Evolutionary conservation across 2,329 filamentous ascomycete species (phyloP).

Genomic region (Aureobasidium sp.): DNA sequence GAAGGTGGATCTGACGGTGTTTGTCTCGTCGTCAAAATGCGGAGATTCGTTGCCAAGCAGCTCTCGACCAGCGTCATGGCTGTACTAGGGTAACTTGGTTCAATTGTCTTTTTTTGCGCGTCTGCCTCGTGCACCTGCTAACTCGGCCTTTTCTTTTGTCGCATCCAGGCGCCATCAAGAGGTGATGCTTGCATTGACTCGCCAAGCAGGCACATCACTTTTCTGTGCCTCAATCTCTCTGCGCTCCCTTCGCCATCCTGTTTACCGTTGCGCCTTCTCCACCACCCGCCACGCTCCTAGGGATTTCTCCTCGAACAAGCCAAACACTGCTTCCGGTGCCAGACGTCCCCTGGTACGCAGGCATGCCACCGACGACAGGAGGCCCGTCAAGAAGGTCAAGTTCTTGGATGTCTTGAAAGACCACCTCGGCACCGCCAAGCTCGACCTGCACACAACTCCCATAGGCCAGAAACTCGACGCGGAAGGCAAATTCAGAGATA

Average conservation of each 20-base stretch:
- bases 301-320: neutral
- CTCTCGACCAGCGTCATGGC: neutral
- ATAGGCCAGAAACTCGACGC: constrained; percentile 25
- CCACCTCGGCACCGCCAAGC: constrained; percentile 21
- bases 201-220: constrained; percentile 29
- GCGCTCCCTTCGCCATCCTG: constrained; percentile 21
- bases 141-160: neutral
- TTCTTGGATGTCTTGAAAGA: constrained; percentile 19
- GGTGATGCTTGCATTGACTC: constrained; percentile 18
- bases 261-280: constrained; percentile 14
- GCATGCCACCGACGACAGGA: neutral
- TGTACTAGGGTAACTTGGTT: neutral
- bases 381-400: neutral
- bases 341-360: neutral
- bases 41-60: neutral
- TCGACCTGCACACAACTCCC: constrained; percentile 27
- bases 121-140: neutral
- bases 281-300: neutral
- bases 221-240: constrained; percentile 33
- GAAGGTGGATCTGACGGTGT: neutral
- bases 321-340: neutral
- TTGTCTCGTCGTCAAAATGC: neutral
- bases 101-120: neutral
- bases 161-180: neutral
- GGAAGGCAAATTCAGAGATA: constrained; percentile 22